A percentile compares a stretch with the other conserved stretches of the same genome.
Conservation (phyloP, 495 filamentous ascomycete species). For the Penicillium malachiteum region DNA sequence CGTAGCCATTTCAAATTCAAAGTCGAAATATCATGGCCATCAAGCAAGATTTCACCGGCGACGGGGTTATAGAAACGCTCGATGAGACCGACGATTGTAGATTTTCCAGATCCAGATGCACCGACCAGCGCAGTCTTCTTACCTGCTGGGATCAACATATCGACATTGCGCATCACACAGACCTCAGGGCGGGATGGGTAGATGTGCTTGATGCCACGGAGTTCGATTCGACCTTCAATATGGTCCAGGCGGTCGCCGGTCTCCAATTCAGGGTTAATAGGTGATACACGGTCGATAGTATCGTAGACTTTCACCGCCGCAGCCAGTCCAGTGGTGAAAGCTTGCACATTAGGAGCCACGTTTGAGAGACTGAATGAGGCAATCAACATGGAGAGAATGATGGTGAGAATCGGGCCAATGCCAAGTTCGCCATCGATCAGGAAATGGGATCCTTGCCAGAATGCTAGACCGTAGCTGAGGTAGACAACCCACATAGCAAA, state of each 20-base stretch:
- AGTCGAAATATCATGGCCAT: constrained; percentile 49
- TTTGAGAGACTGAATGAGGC: constrained; percentile 61
- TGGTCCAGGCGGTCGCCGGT: constrained; percentile 30
- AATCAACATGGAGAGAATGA: constrained; percentile 63
- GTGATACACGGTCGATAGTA: constrained; percentile 50
- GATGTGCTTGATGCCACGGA: constrained; percentile 53
- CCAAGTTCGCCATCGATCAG: constrained; percentile 46
- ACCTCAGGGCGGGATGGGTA: constrained; percentile 60
- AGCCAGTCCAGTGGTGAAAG: constrained; percentile 55
- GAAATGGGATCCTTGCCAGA: constrained; percentile 59
- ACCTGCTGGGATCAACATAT: constrained; percentile 38
- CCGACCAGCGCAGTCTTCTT: constrained; percentile 65
- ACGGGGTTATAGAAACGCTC: constrained; percentile 48
- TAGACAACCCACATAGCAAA: constrained; percentile 63
- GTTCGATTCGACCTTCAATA: constrained; percentile 39
- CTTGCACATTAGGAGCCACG: constrained; percentile 58
- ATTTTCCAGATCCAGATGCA: constrained; percentile 67
- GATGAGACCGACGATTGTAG: constrained; percentile 56
- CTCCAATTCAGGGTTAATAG: constrained; percentile 43
- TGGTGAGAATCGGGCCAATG: constrained; percentile 59
- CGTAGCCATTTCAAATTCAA: constrained; percentile 57
- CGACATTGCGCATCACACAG: constrained; percentile 27
- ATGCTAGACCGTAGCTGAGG: constrained; percentile 60
- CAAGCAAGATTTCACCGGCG: constrained; percentile 45
- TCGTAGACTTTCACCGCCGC: constrained; percentile 47